A percentile compares a stretch with the other conserved stretches of the same genome.
Evolutionary conservation across 139 green algal genomes (phyloP).

Genomic region (Ettlia oleoabundans): DNA sequence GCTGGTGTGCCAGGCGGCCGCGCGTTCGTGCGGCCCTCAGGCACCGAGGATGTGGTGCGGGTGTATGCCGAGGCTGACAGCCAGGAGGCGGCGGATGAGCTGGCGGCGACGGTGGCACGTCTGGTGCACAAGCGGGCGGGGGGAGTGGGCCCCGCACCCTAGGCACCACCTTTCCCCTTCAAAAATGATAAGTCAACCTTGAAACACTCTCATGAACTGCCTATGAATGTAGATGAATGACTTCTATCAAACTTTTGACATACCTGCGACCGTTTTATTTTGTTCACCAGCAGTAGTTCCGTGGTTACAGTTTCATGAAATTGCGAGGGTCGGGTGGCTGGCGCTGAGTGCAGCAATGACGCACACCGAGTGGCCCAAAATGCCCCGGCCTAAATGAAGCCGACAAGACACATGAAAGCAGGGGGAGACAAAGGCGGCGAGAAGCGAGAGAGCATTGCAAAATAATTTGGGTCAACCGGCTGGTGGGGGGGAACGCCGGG

Average conservation of each 20-base stretch:
- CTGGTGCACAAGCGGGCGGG: conserved; percentile 58
- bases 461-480: conserved; percentile 8
- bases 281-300: background rate
- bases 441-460: background rate
- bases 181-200: too few relatives aligned
- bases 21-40: conserved; percentile 91
- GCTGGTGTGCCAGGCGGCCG: conserved; percentile 57
- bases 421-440: background rate
- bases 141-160: conserved; percentile 44
- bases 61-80: conserved; percentile 94
- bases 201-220: too few relatives aligned
- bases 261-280: too few relatives aligned
- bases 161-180: too few relatives aligned
- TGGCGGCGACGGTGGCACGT: conserved; percentile 71
- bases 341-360: background rate
- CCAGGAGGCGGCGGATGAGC: conserved; percentile 69
- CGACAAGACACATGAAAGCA: conserved; percentile 2
- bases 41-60: conserved; percentile 96
- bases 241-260: too few relatives aligned
- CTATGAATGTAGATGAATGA: too few relatives aligned
- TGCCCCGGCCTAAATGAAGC: background rate
- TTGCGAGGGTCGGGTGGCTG: background rate
- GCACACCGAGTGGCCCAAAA: background rate
- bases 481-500: background rate
- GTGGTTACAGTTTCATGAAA: background rate